These are phyloP conservation scores for Calcarisporium arbuscula DNA, from an alignment of 2,329 filamentous ascomycete species.

Conservation along the genomic window DNA sequence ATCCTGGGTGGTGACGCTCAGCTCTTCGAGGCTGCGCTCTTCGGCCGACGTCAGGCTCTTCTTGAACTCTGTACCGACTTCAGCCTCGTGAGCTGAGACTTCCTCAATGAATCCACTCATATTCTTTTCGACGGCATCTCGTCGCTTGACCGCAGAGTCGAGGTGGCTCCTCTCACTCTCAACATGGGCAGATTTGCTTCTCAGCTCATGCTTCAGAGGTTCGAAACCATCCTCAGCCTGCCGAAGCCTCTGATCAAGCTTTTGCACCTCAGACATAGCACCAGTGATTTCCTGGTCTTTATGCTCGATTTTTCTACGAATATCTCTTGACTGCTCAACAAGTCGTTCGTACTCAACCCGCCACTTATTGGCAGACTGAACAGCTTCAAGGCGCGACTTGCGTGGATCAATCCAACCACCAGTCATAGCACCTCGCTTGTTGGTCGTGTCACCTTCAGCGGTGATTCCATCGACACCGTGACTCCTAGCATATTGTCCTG, in stretches of 20 bases:
- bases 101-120: slow-evolving; percentile 72
- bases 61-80: slow-evolving; percentile 83
- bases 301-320: slow-evolving; percentile 63
- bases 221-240: slow-evolving; percentile 79
- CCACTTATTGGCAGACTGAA: slow-evolving; percentile 68
- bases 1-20: slow-evolving; percentile 63
- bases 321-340: slow-evolving; percentile 55
- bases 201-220: slow-evolving; percentile 70
- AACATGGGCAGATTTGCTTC: slow-evolving; percentile 66
- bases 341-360: slow-evolving; percentile 68
- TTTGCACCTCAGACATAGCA: slow-evolving; percentile 77
- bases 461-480: slow-evolving; percentile 92
- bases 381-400: slow-evolving; percentile 79
- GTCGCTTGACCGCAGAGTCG: slow-evolving; percentile 58
- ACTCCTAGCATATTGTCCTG: slow-evolving; percentile 84
- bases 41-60: slow-evolving; percentile 80
- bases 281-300: slow-evolving; percentile 86
- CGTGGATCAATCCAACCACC: slow-evolving; percentile 88
- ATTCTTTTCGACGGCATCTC: slow-evolving; percentile 65
- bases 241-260: slow-evolving; percentile 69
- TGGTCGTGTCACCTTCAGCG: slow-evolving; percentile 86
- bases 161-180: slow-evolving; percentile 68
- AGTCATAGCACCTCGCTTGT: slow-evolving; percentile 91
- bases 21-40: slow-evolving; percentile 68
- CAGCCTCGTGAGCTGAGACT: slow-evolving; percentile 69